These are phyloP conservation scores for Fraxinus platypoda DNA, from an alignment of 305 asterid genomes.

Conservation along the genomic window DNA sequence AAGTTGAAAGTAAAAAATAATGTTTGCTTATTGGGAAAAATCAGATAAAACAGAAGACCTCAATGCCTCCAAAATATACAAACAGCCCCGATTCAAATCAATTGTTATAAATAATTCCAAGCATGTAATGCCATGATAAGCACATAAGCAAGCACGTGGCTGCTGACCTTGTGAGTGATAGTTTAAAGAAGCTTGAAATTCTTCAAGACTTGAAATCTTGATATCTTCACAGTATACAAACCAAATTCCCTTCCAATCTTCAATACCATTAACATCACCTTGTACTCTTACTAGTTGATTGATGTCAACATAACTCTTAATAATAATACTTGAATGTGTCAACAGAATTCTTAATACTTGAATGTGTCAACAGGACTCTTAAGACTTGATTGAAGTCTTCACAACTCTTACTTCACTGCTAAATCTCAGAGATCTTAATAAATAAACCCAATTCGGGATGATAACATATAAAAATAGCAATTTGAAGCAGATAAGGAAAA, in stretches of 20 bases:
- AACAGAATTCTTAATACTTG: slow-evolving; percentile 19
- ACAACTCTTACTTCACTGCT: slow-evolving; percentile 54
- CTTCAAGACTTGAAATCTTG: slow-evolving; percentile 40
- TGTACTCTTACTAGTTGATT: slow-evolving; percentile 58
- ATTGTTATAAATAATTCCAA: slow-evolving; percentile 29
- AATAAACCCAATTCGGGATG: slow-evolving; percentile 36
- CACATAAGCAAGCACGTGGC: slow-evolving; percentile 79
- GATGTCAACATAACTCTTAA: slow-evolving; percentile 44
- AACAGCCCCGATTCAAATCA: slow-evolving; percentile 18
- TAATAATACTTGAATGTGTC: slow-evolving; percentile 6
- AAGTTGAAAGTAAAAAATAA: neutral
- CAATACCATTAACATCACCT: slow-evolving; percentile 79
- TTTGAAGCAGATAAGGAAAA: neutral
- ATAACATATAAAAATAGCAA: slow-evolving; percentile 14
- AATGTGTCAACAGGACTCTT: slow-evolving; percentile 55
- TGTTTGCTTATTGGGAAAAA: neutral
- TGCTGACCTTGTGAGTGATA: slow-evolving; percentile 81
- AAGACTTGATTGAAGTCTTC: slow-evolving; percentile 63
- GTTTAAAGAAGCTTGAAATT: slow-evolving; percentile 64
- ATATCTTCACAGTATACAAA: slow-evolving; percentile 83
- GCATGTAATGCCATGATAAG: slow-evolving; percentile 51
- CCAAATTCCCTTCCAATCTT: slow-evolving; percentile 72
- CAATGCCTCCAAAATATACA: slow-evolving; percentile 10
- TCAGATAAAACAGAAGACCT: neutral
- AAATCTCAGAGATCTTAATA: slow-evolving; percentile 44